Base-by-base conservation (phyloP, 257 asterid species). In the Solanum gracilifrons region DNA sequence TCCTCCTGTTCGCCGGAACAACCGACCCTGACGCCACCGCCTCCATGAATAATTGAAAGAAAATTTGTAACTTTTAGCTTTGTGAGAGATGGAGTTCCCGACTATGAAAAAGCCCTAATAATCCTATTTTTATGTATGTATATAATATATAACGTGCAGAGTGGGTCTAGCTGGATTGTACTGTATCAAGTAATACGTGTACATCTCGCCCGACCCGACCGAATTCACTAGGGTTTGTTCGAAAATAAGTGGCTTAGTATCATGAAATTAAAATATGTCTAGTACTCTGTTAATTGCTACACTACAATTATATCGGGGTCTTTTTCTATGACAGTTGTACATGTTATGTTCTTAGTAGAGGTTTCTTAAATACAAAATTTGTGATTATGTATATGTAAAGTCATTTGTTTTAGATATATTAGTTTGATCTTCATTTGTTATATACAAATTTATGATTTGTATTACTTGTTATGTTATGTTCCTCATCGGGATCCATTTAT, bases 1-100 rank as follows among this genome's bases (percentile, higher is more conserved):
- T 7, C 90, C 93, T 58, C 92, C 92, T 89, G 87, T 86, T 90
- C 36, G 90, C 88, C 84, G 91, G 92, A 31, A 87, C 86, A 41
- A 85, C 91, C 18, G 89, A 87, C 13, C 89, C 90, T 37, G 94
- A 86, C 87, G 95, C 94, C 86, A 93, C 89, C 87, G 95, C 93
- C 75, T 93, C 95, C 96, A 93, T 95, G 10, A 55, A 55, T 55
- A 55, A 55, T 55, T 55, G 75, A 16, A 29, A 62, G 21, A 23
- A 36, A 75, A n/a, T 6, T 39, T 39, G 83, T 74, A 74, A 29
- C 51, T 21, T 36, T 9, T 60, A 33, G 6, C 23, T 33, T 36
- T 23, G 83, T 10, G 84, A 39, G 36, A 27, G 64, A 79, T 12
- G 16, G 84, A 79, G 64, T 55, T 55, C 64, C 64, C 10, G 84